Evolutionary conservation across 2,329 filamentous ascomycete genomes (phyloP), one percentile per base, ranked within the genome.

Genomic region (Fusarium protoensiforme): DNA sequence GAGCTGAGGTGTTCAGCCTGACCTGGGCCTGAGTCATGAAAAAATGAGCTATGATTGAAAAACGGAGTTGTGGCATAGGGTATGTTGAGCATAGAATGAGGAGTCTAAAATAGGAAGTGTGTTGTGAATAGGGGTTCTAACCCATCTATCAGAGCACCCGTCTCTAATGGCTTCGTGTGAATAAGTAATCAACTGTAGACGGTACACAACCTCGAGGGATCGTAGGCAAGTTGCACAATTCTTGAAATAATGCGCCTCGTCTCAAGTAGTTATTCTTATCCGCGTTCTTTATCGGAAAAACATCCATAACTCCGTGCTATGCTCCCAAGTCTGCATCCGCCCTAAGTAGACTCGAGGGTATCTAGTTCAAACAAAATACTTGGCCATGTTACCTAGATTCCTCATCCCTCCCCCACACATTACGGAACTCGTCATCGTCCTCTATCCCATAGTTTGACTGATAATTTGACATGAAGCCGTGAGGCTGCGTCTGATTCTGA

Each of bases 391-490:
- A 74, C 67, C 65, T 74, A 72, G 73, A 75, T 71, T 69, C 71
- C 59, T 74, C 73, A 59, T 78, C 71, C 33, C 77, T 62, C 22
- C 77, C 80, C 85, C 85, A 87, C n/a, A 86, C 84, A 68, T 87
- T 87, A 22, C 80, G 80, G 68, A 86, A 87, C 64, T 84, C 85
- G 5, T 86, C 85, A 31, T 80, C 79, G 20, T 83, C 81, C n/a
- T 80, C 73, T 3, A 82, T 77, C 29, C 77, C 75, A 57, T 81
- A 83, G 39, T 65, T 72, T 22, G 78, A 68, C 22, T 78, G 75
- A 53, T 81, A 81, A 48, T 68, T 71, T 20, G 78, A 68, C 5
- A 48, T 24, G 43, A 65, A 56, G 24, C 66, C 69, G 9, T 65
- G 61, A 24, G 59, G 48, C 27, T 77, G 67, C 29, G 73, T 20